Evolutionary conservation across 768 basidiomycete species (phyloP).

Genomic region (Lactifluus volemus): DNA sequence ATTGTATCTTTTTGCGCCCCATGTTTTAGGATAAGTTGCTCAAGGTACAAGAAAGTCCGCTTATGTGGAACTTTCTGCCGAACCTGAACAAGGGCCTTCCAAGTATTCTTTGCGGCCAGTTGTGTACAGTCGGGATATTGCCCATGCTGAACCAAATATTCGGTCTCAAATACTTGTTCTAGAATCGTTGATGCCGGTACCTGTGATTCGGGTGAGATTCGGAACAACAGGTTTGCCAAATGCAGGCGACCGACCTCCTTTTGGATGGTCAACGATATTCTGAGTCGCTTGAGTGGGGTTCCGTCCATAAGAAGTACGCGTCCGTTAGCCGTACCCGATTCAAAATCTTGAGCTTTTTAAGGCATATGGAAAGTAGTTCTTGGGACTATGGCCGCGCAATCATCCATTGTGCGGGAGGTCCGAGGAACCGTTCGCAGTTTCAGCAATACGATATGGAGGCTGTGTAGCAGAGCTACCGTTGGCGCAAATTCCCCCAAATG

Average conservation of each 20-base stretch:
- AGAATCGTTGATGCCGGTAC: conserved; percentile 91
- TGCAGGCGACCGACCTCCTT: conserved; percentile 65
- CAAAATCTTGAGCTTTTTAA: conserved; percentile 90
- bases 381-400: conserved; percentile 83
- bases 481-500: background rate
- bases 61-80: conserved; percentile 98
- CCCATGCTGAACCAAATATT: conserved; percentile 88
- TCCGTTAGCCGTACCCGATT: conserved; percentile 95
- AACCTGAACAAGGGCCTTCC: conserved; percentile 98
- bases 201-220: conserved; percentile 28
- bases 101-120: conserved; percentile 96
- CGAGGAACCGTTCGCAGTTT: conserved; percentile 93
- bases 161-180: conserved; percentile 95
- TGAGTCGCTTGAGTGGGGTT: conserved; percentile 89
- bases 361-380: conserved; percentile 87
- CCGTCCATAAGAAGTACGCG: conserved; percentile 98
- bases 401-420: conserved; percentile 83
- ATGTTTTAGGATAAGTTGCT: conserved; percentile 95
- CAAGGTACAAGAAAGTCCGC: conserved; percentile 93
- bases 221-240: background rate
- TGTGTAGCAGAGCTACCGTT: conserved; percentile 24
- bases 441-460: conserved; percentile 89
- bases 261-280: conserved; percentile 93
- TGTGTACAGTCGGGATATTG: conserved; percentile 93
- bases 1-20: conserved; percentile 96